Conservation (phyloP, 2,329 filamentous ascomycete species). For the Sarocladium brachiariae region DNA sequence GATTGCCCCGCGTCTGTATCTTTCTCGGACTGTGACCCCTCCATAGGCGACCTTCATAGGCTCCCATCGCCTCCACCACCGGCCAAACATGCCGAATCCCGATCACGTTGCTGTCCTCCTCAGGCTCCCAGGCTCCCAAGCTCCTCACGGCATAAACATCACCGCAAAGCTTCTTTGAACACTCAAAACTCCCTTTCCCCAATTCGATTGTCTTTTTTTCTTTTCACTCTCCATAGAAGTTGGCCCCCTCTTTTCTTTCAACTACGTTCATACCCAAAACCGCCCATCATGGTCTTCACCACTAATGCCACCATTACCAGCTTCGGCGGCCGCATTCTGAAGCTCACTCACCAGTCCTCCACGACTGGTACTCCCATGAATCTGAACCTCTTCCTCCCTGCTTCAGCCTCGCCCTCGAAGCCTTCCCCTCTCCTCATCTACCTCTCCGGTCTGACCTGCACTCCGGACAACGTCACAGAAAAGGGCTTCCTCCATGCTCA, state of each 20-base stretch:
- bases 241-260: no score
- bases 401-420: slow-evolving; percentile 47
- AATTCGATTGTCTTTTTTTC: neutral
- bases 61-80: no score
- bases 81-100: slow-evolving; percentile 3
- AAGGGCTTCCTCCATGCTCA: slow-evolving; percentile 87
- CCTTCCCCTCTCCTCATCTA: slow-evolving; percentile 82
- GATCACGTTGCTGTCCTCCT: slow-evolving; percentile 4
- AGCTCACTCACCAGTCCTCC: slow-evolving; percentile 78
- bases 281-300: slow-evolving; percentile 65
- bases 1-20: slow-evolving; percentile 1
- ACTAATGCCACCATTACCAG: slow-evolving; percentile 83
- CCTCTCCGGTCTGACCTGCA: slow-evolving; percentile 90
- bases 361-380: slow-evolving; percentile 83
- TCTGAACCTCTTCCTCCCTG: slow-evolving; percentile 86
- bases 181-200: neutral
- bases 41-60: neutral
- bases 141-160: neutral
- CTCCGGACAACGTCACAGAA: slow-evolving; percentile 75
- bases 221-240: no score
- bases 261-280: neutral
- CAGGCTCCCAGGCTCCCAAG: neutral
- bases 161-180: neutral
- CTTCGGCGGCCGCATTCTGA: slow-evolving; percentile 91
- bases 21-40: neutral